Conservation (phyloP, 176 grass and related monocot genomes). For the Stipa capillata region DNA sequence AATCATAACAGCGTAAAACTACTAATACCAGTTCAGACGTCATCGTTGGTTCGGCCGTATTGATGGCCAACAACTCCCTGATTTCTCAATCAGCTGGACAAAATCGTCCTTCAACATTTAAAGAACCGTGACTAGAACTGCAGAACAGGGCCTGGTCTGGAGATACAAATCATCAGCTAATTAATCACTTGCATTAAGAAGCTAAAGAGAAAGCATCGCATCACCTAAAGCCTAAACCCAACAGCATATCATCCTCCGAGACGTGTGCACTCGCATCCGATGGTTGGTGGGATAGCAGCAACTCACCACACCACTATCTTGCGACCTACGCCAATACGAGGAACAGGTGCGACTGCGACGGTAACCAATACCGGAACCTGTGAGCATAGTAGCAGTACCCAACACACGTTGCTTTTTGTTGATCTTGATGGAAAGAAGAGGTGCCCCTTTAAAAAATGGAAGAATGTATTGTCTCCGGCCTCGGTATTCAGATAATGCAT, state of each 20-base stretch:
- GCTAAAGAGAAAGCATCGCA: neutral
- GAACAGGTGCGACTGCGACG: slow-evolving; percentile 25
- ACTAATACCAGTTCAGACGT: neutral
- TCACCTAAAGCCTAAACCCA: neutral
- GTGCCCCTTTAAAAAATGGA: too few relatives aligned
- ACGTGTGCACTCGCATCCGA: slow-evolving; percentile 15
- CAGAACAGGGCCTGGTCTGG: neutral
- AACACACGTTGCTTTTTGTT: neutral
- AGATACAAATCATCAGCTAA: neutral
- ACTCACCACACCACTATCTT: slow-evolving; percentile 39
- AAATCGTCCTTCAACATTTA: neutral
- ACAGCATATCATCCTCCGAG: neutral
- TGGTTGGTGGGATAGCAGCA: slow-evolving; percentile 35
- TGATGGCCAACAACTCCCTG: neutral
- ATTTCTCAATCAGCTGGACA: neutral
- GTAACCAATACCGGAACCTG: slow-evolving; percentile 1
- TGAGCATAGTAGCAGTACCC: neutral
- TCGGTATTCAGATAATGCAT: too few relatives aligned
- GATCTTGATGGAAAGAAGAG: neutral
- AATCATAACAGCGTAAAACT: neutral
- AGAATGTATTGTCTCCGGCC: too few relatives aligned
- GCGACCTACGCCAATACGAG: slow-evolving; percentile 33
- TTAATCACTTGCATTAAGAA: slow-evolving; percentile 12
- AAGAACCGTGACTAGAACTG: neutral
- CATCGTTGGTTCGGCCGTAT: neutral